Evolutionary conservation across 1,284 basidiomycete species (phyloP), one percentile per base, ranked within the genome.

Genomic region (Albatrellus sp.): DNA sequence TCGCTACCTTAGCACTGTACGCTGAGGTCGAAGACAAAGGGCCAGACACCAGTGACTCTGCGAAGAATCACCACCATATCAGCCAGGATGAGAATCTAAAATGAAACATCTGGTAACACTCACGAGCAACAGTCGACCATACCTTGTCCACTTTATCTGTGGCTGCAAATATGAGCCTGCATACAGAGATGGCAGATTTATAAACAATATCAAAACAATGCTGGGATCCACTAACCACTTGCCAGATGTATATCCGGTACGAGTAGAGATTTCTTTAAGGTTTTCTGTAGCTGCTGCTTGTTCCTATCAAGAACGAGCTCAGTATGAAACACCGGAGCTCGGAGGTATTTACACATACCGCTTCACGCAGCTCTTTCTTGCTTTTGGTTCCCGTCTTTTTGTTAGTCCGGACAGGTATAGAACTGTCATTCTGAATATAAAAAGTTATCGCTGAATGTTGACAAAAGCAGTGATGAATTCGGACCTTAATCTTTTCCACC

Each of bases 291-390:
- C 75, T 46, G 77, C 70, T 2, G 63, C 58, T 62, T 82, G 80
- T 4, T 66, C 65, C 80, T 84, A 51, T 8, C 30, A 32, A 20
- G 37, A 35, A 11, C 12, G 31, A 5, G n/a, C 33, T 40, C 13
- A 43, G 10, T 13, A 5, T 31, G 13, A 29, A 29, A 28, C 24
- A 24, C 7, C 7, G 24, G 7, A 24, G 7, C 24, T 4, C 24
- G 24, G 24, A 7, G 6, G 29, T 14, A n/a, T 30, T 30, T 34
- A 35, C 40, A 24, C 62, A 13, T 56, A 77, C 78, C 61, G 76
- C 64, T 57, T 85, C 81, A 31, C 80, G 70, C 9, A 80, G 58
- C 58, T 85, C 79, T 56, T 82, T 85, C 59, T 85, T 85, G 54
- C 77, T 79, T 58, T 70, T 77, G 0, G 68, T 66, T 2, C 80